Evolutionary conservation across 805 yeast species (phyloP).

Genomic region (Yamadazyma akitaensis): DNA sequence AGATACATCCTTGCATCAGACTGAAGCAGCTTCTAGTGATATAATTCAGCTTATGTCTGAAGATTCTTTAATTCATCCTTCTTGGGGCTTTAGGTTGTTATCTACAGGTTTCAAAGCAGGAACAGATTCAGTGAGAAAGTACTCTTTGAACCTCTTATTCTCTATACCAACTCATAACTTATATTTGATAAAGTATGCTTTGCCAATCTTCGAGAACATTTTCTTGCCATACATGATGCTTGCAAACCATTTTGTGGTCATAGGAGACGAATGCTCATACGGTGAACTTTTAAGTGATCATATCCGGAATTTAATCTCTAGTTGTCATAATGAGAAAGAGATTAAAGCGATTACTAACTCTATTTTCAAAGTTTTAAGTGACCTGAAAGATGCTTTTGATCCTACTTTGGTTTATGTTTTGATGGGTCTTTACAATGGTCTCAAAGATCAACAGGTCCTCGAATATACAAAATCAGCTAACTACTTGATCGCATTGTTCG

Average conservation of each 20-base stretch:
- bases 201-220: constrained; percentile 43
- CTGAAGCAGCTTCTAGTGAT: constrained; percentile 70
- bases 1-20: constrained; percentile 83
- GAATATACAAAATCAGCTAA: constrained; percentile 22
- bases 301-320: constrained; percentile 34
- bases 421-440: constrained; percentile 55
- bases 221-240: constrained; percentile 60
- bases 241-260: constrained; percentile 57
- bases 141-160: constrained; percentile 54
- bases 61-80: constrained; percentile 51
- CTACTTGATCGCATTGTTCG: constrained; percentile 28
- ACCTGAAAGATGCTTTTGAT: constrained; percentile 54
- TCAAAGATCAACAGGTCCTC: constrained; percentile 27
- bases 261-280: constrained; percentile 48
- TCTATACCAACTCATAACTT: constrained; percentile 47
- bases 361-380: constrained; percentile 44
- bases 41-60: constrained; percentile 52
- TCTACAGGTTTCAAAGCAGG: constrained; percentile 74
- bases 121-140: constrained; percentile 72
- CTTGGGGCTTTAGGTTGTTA: constrained; percentile 73
- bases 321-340: constrained; percentile 24
- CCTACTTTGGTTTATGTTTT: constrained; percentile 64
- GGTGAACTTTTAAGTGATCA: constrained; percentile 52
- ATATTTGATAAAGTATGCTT: constrained; percentile 29
- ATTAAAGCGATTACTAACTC: constrained; percentile 22